These are phyloP conservation scores for Hsuehochloa calcarea DNA, from an alignment of 176 grass and related monocot genomes.

Conservation along the genomic window DNA sequence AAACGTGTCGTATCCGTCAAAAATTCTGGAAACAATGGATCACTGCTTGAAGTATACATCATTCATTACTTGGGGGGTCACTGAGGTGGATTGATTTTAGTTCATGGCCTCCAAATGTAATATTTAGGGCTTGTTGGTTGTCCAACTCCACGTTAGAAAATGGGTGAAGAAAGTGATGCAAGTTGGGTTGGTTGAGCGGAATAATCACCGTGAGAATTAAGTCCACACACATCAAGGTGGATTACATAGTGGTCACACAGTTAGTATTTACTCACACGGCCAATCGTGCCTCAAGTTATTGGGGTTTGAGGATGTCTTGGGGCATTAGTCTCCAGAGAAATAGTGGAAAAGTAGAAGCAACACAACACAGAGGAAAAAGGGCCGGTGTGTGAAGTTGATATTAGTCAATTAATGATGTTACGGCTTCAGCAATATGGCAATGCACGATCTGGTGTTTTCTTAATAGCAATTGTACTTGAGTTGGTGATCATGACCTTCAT, in stretches of 20 bases:
- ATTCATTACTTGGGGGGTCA: conserved; percentile 18
- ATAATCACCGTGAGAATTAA: conserved; percentile 34
- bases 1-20: too few species aligned
- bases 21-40: not conserved
- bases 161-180: conserved; percentile 24
- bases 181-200: conserved; percentile 9
- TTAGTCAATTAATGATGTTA: conserved; percentile 37
- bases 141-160: conserved; percentile 40
- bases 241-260: conserved; percentile 27
- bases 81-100: conserved; percentile 21
- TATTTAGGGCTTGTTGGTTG: conserved; percentile 32
- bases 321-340: not conserved
- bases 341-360: conserved; percentile 32
- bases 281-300: conserved; percentile 27
- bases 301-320: conserved; percentile 4
- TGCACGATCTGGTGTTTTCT: not conserved
- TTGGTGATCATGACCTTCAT: not conserved
- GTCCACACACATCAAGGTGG: conserved; percentile 45
- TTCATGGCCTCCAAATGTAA: conserved; percentile 22
- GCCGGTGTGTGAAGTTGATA: conserved; percentile 17
- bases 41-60: conserved; percentile 6
- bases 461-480: not conserved
- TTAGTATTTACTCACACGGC: conserved; percentile 34
- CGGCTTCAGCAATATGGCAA: not conserved
- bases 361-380: not conserved